Base-by-base conservation (phyloP, 371 early-diverging fungal genomes). In the Rhizopus microsporus region DNA sequence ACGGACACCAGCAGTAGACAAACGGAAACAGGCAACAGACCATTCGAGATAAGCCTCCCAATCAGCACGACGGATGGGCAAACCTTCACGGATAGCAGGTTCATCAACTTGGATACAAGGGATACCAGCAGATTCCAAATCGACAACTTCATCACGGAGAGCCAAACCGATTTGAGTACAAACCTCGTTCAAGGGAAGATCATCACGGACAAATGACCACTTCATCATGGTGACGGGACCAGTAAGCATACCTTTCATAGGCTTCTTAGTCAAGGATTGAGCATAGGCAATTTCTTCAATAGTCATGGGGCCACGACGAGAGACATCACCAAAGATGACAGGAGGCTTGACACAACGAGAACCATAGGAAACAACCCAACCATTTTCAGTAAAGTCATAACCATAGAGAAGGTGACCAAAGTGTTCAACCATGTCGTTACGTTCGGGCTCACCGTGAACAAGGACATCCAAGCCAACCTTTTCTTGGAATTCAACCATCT, bases 391-490 rank as follows among this genome's bases (percentile, higher is more conserved):
- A 68, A 96, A 95, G 35, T 87, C 89, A 78, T 93, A 95, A 56
- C 98, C 97, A 63, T 89, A 78, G 53, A 96, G 80, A 50, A 78
- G 61, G 47, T 81, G 81, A 64, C 86, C 93, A 82, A 95, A 96
- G 85, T 91, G 93, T 72, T 95, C 96, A 33, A 96, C 98, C 98
- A 97, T 97, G 75, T 97, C 96, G 72, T 92, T 94, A 82, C 95
- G 92, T 74, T 96, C 96, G 52, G 89, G 89, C 71, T 96, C 97
- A 77, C 98, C 98, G 75, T 97, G 98, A 55, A 97, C 97, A 38
- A 97, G 75, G 57, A 97, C 93, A 73, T 97, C 97, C 47, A 97
- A 75, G 13, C 89, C 95, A 51, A 88, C 72, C 58, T 88, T 72
- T 70, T 95, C 95, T 69, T 97, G 98, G 77, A 91, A 87, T 56